A percentile compares a stretch with the other conserved stretches of the same genome.
Conservation (phyloP, 495 filamentous ascomycete genomes). For the Cercophora newfieldiana region DNA sequence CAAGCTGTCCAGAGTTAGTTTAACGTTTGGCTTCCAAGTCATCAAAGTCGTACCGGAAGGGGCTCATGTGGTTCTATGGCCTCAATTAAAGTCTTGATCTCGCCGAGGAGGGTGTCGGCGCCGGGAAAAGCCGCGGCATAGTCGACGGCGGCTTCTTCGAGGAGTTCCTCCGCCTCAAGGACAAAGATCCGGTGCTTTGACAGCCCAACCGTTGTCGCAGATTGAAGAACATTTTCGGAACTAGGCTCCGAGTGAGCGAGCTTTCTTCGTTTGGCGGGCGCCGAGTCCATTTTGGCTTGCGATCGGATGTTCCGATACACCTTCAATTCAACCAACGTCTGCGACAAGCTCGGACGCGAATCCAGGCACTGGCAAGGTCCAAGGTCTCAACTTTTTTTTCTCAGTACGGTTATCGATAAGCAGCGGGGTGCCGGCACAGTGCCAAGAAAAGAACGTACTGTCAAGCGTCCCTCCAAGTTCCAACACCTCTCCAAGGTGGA, state of each 20-base stretch:
- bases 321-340: background rate
- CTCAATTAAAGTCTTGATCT: constrained; percentile 75
- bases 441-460: background rate
- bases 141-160: constrained; percentile 66
- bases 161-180: constrained; percentile 81
- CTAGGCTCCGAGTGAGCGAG: constrained; percentile 37
- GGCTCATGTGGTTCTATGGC: constrained; percentile 56
- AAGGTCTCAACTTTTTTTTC: background rate
- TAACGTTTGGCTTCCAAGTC: background rate
- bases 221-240: constrained; percentile 31
- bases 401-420: background rate
- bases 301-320: background rate
- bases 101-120: constrained; percentile 69
- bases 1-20: constrained; percentile 46
- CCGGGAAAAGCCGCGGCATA: constrained; percentile 64
- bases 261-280: constrained; percentile 52
- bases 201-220: constrained; percentile 32
- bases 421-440: background rate
- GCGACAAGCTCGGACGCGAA: background rate
- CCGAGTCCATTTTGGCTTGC: constrained; percentile 40
- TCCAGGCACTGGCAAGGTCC: background rate
- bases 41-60: constrained; percentile 47
- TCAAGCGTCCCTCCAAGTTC: background rate
- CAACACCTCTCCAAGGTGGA: background rate
- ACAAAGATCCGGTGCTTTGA: constrained; percentile 68